Evolutionary conservation across 2,329 filamentous ascomycete genomes (phyloP), one percentile per base, ranked within the genome.

Genomic region (Didymella pinodella): DNA sequence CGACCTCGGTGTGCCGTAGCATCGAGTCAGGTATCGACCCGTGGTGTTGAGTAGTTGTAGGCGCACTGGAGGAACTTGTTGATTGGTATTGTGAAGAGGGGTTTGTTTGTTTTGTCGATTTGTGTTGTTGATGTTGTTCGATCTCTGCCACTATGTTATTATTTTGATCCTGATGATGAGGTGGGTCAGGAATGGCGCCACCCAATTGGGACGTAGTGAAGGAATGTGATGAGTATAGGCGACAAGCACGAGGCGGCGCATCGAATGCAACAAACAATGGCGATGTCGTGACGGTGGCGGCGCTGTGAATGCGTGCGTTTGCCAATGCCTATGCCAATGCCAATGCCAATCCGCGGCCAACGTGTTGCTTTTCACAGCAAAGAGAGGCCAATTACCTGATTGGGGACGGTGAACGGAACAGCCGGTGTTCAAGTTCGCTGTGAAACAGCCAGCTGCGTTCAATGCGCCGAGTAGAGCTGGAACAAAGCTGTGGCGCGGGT

Each of bases 181-280:
- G 48, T 54, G 54, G 52, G 59, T 52, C 60, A 69, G 69, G 67
- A 73, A 72, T 72, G 67, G 61, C 62, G 59, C 50, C 45, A 59
- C 59, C 58, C 63, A 62, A 65, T 65, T 57, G 58, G 38, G 59
- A 29, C 22, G 48, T 43, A 51, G 48, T 60, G 48, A 40, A 72
- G 68, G 70, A 73, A 74, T 73, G 72, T 58, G 65, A 66, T 67
- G 60, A 50, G 55, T 34, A 26, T 57, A 62, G 50, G 60, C 59
- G 64, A 68, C 65, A 63, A 71, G 66, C 66, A 71, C 66, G 69
- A 69, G 61, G 55, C 46, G 65, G 56, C 66, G 25, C 73, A 73
- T 63, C 70, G 65, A 71, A 63, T 51, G 59, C 57, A 61, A 57
- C 59, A 53, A 64, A 49, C 48, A 12, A 47, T 51, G 18, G 52